Evolutionary conservation across 805 yeast genomes (phyloP), one percentile per base, ranked within the genome.

Genomic region (Ogataea methylovora): DNA sequence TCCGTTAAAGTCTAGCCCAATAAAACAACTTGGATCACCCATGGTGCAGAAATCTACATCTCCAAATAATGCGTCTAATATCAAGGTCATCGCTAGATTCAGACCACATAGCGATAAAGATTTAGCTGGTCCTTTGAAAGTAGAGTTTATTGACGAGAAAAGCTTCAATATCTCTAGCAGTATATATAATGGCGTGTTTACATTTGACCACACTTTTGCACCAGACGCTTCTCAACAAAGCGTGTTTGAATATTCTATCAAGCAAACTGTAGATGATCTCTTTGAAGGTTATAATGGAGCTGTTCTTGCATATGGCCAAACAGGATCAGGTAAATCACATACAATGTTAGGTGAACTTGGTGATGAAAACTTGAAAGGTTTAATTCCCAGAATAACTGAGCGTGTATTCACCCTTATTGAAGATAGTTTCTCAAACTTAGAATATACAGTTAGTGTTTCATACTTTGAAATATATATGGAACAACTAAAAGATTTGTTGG

Each of bases 401-500:
- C 70, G 70, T 37, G 62, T 87, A 5, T 87, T 85, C 49, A 59
- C 65, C 13, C 61, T 63, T 27, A 78, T 82, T 11, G 54, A 62
- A 24, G 46, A 58, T 15, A 63, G 68, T 2, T 58, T 73, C 4
- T 56, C 62, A n/a, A 73, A 74, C 13, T 63, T 72, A 8, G 87
- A 83, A 44, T 79, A 70, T 47, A 73, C 75, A 1, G 78, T 85
- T 9, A 72, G 76, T 4, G 79, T 84, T 1, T 76, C 85, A 11
- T 79, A 76, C 43, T 67, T 84, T 77, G 96, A 88, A 49, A 76
- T 88, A 10, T 82, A 84, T 54, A 72, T 82, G 67, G 96, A 88
- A 42, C 73, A 71, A 29, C 70, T 87, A 27, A 63, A 71, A 41
- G 97, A 88, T 53, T 61, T 87, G 36, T 60, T 88, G 23, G 65